Base-by-base conservation (phyloP, 1,284 basidiomycete species). In the Meripilus lineatus region DNA sequence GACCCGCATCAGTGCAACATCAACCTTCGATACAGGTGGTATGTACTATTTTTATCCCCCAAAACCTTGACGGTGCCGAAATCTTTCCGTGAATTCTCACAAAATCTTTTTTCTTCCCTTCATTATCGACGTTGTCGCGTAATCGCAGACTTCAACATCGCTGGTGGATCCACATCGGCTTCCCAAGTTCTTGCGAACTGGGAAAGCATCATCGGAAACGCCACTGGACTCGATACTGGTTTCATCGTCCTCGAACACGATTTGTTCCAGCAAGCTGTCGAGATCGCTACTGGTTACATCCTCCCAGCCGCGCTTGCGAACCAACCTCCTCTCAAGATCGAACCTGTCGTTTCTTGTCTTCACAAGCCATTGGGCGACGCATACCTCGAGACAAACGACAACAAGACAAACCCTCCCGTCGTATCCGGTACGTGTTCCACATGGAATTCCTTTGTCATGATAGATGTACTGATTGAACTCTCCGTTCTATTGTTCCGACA, bases 221-320 rank as follows among this genome's bases (percentile, higher is more conserved):
- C 70, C 3, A 63, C 72, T 2, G 53, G 58, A 3, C 65, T 77
- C 41, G 49, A 70, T 51, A 73, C 59, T 8, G 83, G 83, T 10
- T 86, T 86, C 65, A 83, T 86, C 47, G 81, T 84, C 37, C 77
- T 96, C 36, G 84, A 84, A 60, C 83, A 86, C 56, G 83, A 86
- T 59, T 69, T 85, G 34, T 84, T 80, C 67, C 72, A 79, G 56
- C 77, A 84, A 58, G 68, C 74, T 1, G 82, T 85, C 20, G 77
- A 85, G 49, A 64, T 84, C n/a, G 81, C 81, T 2, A 79, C 76
- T 4, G 83, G 81, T 15, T 85, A 84, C 61, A 80, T 84, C 50
- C 69, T 84, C 18, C 82, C 82, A 2, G 77, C 81, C 53, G 82
- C 79, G 4, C 62, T 82, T 34, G 78, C 79, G 0, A 75, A 75